These are phyloP conservation scores for Dactylellina haptotyla DNA, from an alignment of 2,329 filamentous ascomycete genomes.

Conservation along the genomic window DNA sequence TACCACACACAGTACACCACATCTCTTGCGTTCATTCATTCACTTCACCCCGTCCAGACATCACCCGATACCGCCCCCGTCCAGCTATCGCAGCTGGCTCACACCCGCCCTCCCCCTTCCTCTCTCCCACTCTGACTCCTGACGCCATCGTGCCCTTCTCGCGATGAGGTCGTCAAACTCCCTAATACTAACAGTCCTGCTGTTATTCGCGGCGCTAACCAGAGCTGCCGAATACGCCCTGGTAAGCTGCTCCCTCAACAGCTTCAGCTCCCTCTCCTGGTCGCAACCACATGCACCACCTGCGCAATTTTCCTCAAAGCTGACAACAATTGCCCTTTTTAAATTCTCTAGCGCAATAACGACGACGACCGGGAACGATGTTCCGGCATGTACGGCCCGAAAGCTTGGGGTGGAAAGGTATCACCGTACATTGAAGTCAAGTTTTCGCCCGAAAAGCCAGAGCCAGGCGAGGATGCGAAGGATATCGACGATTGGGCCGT, in stretches of 20 bases:
- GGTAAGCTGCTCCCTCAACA: slow-evolving; percentile 31
- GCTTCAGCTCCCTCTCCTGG: background rate
- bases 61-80: background rate
- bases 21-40: background rate
- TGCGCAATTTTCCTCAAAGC: background rate
- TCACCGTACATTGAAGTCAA: slow-evolving; percentile 72
- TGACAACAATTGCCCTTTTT: slow-evolving; percentile 28
- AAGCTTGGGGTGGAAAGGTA: slow-evolving; percentile 73
- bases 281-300: too few relatives aligned
- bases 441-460: slow-evolving; percentile 31
- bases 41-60: slow-evolving; percentile 4
- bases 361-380: slow-evolving; percentile 72
- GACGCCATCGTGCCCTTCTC: background rate
- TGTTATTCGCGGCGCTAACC: slow-evolving; percentile 51
- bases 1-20: slow-evolving; percentile 6
- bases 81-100: slow-evolving; percentile 21
- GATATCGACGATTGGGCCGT: slow-evolving; percentile 72
- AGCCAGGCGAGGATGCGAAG: slow-evolving; percentile 65
- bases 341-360: slow-evolving; percentile 66
- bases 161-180: slow-evolving; percentile 50
- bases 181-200: slow-evolving; percentile 39
- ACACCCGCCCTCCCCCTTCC: background rate
- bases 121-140: background rate
- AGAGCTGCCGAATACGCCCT: slow-evolving; percentile 55
- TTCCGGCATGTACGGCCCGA: slow-evolving; percentile 76